A percentile compares a stretch with the other conserved stretches of the same genome.
Evolutionary conservation across 2,329 filamentous ascomycete genomes (phyloP).

Genomic region (Trichoderma arundinaceum): DNA sequence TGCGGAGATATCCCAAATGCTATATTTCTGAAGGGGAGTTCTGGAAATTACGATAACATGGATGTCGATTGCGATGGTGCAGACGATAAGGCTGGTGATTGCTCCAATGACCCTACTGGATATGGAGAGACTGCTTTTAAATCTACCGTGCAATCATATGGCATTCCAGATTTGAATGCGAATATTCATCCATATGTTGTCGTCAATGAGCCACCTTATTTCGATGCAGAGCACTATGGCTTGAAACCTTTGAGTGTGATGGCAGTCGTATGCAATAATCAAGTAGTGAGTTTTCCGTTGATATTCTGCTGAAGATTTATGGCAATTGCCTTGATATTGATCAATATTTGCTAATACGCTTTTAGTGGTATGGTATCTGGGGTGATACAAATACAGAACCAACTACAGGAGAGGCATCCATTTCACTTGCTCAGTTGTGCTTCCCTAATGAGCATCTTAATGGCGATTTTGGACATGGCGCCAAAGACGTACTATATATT

Average conservation of each 20-base stretch:
- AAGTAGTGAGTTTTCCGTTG: constrained; percentile 18
- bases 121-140: constrained; percentile 52
- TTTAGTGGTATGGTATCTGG: constrained; percentile 56
- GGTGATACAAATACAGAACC: constrained; percentile 60
- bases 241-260: constrained; percentile 27
- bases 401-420: constrained; percentile 54
- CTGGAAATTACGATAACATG: constrained; percentile 48
- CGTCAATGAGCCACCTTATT: constrained; percentile 46
- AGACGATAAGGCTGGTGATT: constrained; percentile 43
- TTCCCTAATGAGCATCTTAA: constrained; percentile 53
- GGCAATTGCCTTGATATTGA: too few relatives aligned
- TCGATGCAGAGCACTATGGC: constrained; percentile 6
- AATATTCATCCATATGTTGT: constrained; percentile 55
- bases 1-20: constrained; percentile 44
- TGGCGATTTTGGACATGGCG: constrained; percentile 58
- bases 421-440: constrained; percentile 58
- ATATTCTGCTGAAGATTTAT: too few relatives aligned
- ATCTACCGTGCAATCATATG: constrained; percentile 42
- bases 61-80: constrained; percentile 59
- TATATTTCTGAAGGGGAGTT: constrained; percentile 22
- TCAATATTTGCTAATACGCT: neutral
- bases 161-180: constrained; percentile 48
- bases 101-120: constrained; percentile 45
- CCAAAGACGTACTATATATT: constrained; percentile 61
- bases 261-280: constrained; percentile 29